Evolutionary conservation across 2,329 filamentous ascomycete genomes (phyloP), one percentile per base, ranked within the genome.

Genomic region (Fusarium albosuccineum): DNA sequence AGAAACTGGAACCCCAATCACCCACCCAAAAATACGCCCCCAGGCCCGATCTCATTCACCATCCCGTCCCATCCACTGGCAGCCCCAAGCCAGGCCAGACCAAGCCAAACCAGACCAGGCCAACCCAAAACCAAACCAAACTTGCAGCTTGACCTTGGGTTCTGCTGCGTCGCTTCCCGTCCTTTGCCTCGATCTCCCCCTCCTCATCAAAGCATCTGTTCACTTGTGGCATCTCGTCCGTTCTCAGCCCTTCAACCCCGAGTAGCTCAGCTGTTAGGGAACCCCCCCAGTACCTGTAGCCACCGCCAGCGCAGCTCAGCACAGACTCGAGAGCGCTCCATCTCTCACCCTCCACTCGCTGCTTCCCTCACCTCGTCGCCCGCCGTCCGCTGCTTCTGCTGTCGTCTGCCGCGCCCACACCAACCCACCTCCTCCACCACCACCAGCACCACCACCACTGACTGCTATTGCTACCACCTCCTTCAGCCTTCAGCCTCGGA

Each of bases 151-250:
- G 61, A 54, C 60, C 50, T 66, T 69, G 46, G 59, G 56, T 62
- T 71, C 58, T 67, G 60, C 56, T 71, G 70, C 66, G 70, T 72
- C 70, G 70, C 67, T 59, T 64, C 63, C 57, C 53, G 62, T 60
- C 49, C 50, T 45, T 60, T 57, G 30, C 55, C 63, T 61, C 54
- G 51, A 68, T 63, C 54, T 64, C 51, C 50, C 46, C 37, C 49
- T 57, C 57, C 42, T 57, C 41, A 58, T 30, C 45, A 61, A 51
- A 45, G 33, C 48, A 50, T 29, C 49, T 42, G 27, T 56, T 50
- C 50, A 33, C 58, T 56, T 59, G 44, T 50, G 45, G 42, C 55
- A 53, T 30, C 44, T 63, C 54, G 37, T 54, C 57, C 36, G 33
- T 50, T 56, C 17, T 30, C 49, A 57, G 34, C 40, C 13, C 22